A percentile compares a stretch with the other conserved stretches of the same genome.
These are phyloP conservation scores for Xylariaceae sp. DNA, from an alignment of 2,329 filamentous ascomycete genomes.

Conservation along the genomic window DNA sequence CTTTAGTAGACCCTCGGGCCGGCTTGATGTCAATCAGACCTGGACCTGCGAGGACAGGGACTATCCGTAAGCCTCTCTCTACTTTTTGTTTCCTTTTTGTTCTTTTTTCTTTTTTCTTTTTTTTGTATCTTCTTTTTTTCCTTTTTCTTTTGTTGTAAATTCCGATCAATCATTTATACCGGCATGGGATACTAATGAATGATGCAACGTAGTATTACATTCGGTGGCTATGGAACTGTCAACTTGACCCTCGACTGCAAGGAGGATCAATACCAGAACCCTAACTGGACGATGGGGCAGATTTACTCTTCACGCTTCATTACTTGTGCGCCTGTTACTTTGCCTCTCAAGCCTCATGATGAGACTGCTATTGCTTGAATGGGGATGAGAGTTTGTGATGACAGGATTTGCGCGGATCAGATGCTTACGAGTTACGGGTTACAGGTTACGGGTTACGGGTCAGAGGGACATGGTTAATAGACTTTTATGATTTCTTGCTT, in stretches of 20 bases:
- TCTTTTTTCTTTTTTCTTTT: too few species aligned
- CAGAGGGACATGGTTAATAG: neutral
- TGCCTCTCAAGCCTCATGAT: constrained; percentile 31
- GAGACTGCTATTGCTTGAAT: constrained; percentile 34
- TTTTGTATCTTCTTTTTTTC: too few species aligned
- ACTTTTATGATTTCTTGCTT: neutral
- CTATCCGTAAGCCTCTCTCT: constrained; percentile 33
- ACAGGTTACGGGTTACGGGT: too few species aligned
- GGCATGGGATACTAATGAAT: neutral
- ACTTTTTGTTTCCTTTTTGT: neutral
- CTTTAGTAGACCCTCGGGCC: constrained; percentile 35
- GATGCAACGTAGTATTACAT: constrained; percentile 25
- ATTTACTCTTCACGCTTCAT: constrained; percentile 36
- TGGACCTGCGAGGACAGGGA: constrained; percentile 43
- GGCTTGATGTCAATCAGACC: constrained; percentile 42
- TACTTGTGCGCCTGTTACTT: constrained; percentile 30
- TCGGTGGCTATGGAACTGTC: constrained; percentile 31
- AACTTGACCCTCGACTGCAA: constrained; percentile 35
- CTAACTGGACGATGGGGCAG: constrained; percentile 36
- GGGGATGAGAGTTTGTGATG: neutral
- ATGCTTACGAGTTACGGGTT: neutral
- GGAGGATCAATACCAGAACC: constrained; percentile 33
- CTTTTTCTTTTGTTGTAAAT: neutral
- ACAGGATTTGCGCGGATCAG: neutral
- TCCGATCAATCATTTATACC: neutral